Base-by-base conservation (phyloP, 371 early-diverging fungal species). In the Syncephalis fuscata region DNA sequence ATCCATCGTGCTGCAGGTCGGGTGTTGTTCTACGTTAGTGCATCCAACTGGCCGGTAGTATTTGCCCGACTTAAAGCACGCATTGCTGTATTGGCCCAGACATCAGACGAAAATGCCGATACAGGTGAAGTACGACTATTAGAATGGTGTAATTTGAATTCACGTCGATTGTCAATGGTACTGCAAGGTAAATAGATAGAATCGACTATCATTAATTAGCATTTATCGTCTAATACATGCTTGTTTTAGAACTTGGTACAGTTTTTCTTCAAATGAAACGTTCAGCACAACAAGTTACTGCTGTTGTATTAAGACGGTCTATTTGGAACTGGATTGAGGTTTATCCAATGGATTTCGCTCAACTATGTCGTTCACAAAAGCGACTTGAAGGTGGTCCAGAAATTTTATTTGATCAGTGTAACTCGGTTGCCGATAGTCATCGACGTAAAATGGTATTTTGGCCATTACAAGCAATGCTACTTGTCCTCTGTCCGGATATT, bases 301-400 rank as follows among this genome's bases (percentile, higher is more conserved):
- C 84, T 0, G 70, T 78, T 11, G 71, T 77, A 9, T 61, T 86
- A 36, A 70, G 83, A 41, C 72, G 75, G 38, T 75, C 80, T 2
- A 85, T 89, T 51, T 89, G 88, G 88, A 85, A 80, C 53, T 89
- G 86, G 86, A 87, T 89, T 39, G 85, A 86, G 54, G 71, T 73
- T 0, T 82, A 76, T 55, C 86, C 88, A 0, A 57, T 67, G 10
- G 87, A 88, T 49, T 87, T 86, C 58, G 71, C 78, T 44, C 67
- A 64, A 23, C 56, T 87, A 19, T 80, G 76, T 50, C 71, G 74
- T 38, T 63, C 56, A n/a, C 79, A 79, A 54, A 74, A 70, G 47
- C 71, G 79, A n/a, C 56, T 86, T 39, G 87, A 85, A 41, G 86
- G 85, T 48, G 74, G 71, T 17, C 76, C 75, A 0, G 86, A 87